phyloP scores from a whole-genome alignment of 805 yeast species.

The Candida yuanshanica region DNA sequence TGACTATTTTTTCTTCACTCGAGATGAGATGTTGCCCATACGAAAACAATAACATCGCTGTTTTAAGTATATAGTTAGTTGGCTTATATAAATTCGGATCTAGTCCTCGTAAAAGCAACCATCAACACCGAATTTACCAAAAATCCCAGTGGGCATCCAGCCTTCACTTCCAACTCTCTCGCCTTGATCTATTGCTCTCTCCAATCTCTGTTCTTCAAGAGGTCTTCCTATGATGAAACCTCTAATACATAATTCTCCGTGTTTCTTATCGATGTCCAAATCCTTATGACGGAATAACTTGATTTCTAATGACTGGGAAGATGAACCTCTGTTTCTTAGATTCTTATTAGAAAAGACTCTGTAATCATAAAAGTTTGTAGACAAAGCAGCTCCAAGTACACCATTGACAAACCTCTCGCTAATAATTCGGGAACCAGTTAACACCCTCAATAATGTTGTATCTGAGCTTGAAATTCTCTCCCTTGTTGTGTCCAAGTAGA shows the following conservation, averaged over 20 bases:
- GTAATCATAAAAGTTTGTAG: conserved; percentile 58
- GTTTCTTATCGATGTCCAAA: conserved; percentile 29
- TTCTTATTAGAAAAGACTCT: conserved; percentile 36
- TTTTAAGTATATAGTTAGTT: too few species aligned
- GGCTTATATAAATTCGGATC: too few species aligned
- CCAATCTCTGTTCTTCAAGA: conserved; percentile 24
- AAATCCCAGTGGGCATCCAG: conserved; percentile 44
- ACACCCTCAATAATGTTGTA: conserved; percentile 38
- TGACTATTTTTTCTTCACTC: too few species aligned
- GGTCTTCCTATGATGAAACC: conserved; percentile 66
- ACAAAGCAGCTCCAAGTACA: conserved; percentile 52
- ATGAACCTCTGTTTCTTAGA: conserved; percentile 46
- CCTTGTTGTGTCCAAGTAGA: conserved; percentile 14
- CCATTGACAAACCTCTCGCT: conserved; percentile 41
- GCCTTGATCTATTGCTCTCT: conserved; percentile 25
- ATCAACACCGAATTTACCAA: conserved; percentile 62
- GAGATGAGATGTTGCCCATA: too few species aligned
- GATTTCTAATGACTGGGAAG: conserved; percentile 55
- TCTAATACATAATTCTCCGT: conserved; percentile 50
- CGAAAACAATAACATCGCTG: too few species aligned
- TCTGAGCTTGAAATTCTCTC: conserved; percentile 18
- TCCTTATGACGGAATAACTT: conserved; percentile 38
- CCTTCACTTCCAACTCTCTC: conserved; percentile 40
- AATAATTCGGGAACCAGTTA: conserved; percentile 45
- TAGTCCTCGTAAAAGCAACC: conserved; percentile 56